Evolutionary conservation across 306 rosid genomes (phyloP).

Genomic region (Cicer judaicum): DNA sequence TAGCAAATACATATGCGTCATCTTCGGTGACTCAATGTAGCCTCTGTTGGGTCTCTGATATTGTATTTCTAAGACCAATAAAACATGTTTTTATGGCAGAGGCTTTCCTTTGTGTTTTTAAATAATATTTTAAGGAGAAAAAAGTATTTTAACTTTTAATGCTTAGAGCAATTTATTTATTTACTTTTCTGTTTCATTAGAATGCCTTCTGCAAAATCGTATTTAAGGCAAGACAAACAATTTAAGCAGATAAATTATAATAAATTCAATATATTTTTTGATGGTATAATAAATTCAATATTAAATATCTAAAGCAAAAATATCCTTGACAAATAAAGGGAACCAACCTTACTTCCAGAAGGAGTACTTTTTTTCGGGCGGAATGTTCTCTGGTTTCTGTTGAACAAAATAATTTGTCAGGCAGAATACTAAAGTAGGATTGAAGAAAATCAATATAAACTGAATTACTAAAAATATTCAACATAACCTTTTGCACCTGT

Average conservation of each 20-base stretch:
- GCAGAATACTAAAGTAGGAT: slow-evolving; percentile 19
- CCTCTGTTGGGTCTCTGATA: slow-evolving; percentile 7
- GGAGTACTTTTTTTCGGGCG: slow-evolving; percentile 98
- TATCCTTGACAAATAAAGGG: slow-evolving; percentile 31
- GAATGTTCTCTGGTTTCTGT: slow-evolving; percentile 96
- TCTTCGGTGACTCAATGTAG: slow-evolving; percentile 17
- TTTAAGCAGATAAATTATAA: slow-evolving; percentile 15
- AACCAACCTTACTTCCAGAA: slow-evolving; percentile 94
- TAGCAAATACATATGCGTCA: slow-evolving; percentile 30
- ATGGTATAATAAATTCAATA: no score
- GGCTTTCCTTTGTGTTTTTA: slow-evolving; percentile 10
- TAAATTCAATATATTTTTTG: not conserved
- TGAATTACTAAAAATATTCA: slow-evolving; percentile 25
- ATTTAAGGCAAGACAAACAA: slow-evolving; percentile 26
- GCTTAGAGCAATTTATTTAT: not conserved
- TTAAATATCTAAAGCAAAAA: slow-evolving; percentile 23
- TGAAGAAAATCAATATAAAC: slow-evolving; percentile 39
- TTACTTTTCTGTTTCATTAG: not conserved
- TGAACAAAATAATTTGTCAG: slow-evolving; percentile 45
- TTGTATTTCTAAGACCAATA: slow-evolving; percentile 19
- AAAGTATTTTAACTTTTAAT: not conserved
- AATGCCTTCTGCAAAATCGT: slow-evolving; percentile 15
- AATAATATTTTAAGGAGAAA: slow-evolving; percentile 6
- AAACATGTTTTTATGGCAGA: slow-evolving; percentile 3
- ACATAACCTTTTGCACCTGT: slow-evolving; percentile 22